A percentile compares a stretch with the other conserved stretches of the same genome.
These are phyloP conservation scores for Candida ortonii DNA, from an alignment of 805 yeast species.

Conservation along the genomic window DNA sequence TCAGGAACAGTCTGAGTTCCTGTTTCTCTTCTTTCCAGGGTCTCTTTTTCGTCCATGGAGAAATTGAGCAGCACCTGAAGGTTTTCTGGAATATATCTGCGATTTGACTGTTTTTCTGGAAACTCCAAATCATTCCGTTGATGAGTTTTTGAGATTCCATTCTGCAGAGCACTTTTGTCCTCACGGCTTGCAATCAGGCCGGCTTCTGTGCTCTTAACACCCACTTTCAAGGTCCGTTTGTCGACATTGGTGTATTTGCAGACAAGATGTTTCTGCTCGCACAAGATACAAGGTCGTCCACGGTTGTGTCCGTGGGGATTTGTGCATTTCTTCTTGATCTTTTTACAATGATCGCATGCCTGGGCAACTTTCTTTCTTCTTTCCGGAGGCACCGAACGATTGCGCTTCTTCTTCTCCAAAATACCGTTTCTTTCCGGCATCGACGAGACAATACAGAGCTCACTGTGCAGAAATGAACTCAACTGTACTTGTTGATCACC, in stretches of 20 bases:
- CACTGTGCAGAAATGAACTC: too few relatives aligned
- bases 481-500: too few relatives aligned
- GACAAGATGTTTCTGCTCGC: constrained; percentile 26
- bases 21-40: not conserved
- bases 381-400: constrained; percentile 16
- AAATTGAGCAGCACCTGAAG: constrained; percentile 3
- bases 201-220: too few relatives aligned
- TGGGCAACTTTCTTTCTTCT: constrained; percentile 38
- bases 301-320: constrained; percentile 18
- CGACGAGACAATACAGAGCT: too few relatives aligned
- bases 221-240: constrained; percentile 13
- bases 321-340: constrained; percentile 33
- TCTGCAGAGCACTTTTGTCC: too few relatives aligned
- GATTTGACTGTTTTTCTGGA: too few relatives aligned
- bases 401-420: constrained; percentile 5
- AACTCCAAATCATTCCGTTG: too few relatives aligned
- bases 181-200: too few relatives aligned
- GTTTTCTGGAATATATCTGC: constrained; percentile 5
- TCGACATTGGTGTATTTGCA: constrained; percentile 24
- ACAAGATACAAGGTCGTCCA: constrained; percentile 14
- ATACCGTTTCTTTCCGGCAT: not conserved
- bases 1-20: not conserved
- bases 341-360: constrained; percentile 48
- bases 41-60: constrained; percentile 1
- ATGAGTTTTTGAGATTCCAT: too few relatives aligned